Conservation (phyloP, 2,329 filamentous ascomycete species). For the Colletotrichum phormii region DNA sequence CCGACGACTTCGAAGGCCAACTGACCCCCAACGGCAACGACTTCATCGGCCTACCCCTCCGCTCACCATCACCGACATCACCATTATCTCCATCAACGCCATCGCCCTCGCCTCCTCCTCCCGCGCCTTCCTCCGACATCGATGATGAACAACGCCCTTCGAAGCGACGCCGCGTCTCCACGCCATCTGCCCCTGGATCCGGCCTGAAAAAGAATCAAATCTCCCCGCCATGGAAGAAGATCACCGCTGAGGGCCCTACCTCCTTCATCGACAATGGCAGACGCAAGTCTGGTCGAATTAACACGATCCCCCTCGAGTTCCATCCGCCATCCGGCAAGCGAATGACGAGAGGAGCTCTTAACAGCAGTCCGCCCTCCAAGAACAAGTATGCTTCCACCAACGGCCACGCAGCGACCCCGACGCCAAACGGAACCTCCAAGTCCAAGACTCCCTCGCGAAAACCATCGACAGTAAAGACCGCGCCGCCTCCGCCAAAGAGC, state of each 20-base stretch:
- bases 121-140: conserved; percentile 37
- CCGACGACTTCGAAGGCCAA: conserved; percentile 37
- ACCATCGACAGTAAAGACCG: conserved; percentile 27
- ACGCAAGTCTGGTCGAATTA: conserved; percentile 74
- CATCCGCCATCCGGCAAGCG: conserved; percentile 63
- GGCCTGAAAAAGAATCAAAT: conserved; percentile 62
- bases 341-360: conserved; percentile 58
- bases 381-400: conserved; percentile 43
- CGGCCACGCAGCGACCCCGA: conserved; percentile 45
- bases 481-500: conserved; percentile 39
- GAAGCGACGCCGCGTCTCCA: conserved; percentile 72
- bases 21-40: conserved; percentile 36
- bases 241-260: conserved; percentile 86
- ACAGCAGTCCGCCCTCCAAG: conserved; percentile 48
- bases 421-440: conserved; percentile 44
- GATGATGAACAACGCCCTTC: conserved; percentile 63
- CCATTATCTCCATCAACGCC: conserved; percentile 16
- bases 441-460: conserved; percentile 43
- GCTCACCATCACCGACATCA: conserved; percentile 11
- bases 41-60: conserved; percentile 25
- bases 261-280: conserved; percentile 81
- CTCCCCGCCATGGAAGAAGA: conserved; percentile 95
- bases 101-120: conserved; percentile 7
- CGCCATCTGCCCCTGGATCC: conserved; percentile 47
- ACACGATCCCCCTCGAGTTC: conserved; percentile 65